Percentiles rank a stretch among this genome's conserved stretches.
Evolutionary conservation across 495 filamentous ascomycete genomes (phyloP).

Genomic region (Pseudoneurospora amorphoporcata): DNA sequence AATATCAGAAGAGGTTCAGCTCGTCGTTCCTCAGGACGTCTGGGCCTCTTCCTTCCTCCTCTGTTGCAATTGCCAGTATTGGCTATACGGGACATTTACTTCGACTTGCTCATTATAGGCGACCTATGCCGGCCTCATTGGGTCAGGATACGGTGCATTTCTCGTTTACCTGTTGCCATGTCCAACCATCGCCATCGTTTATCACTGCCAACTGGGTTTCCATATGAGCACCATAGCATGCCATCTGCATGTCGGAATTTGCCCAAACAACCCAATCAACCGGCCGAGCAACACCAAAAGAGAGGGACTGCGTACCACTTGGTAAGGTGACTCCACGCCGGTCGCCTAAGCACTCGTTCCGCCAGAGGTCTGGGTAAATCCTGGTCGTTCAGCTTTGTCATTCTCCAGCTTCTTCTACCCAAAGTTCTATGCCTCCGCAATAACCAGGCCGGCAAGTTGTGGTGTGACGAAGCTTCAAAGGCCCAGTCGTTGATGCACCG

Average conservation of each 20-base stretch:
- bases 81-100: background rate
- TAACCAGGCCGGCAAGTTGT: background rate
- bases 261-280: constrained; percentile 13
- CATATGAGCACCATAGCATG: background rate
- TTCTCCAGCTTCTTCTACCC: background rate
- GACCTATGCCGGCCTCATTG: background rate
- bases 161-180: background rate
- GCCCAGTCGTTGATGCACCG: background rate
- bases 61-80: background rate
- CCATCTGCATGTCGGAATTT: constrained; percentile 15
- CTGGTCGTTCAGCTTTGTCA: background rate
- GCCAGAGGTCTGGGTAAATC: background rate
- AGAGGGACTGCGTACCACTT: background rate
- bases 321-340: background rate
- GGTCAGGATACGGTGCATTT: background rate
- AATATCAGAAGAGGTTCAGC: background rate
- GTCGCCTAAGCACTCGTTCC: background rate
- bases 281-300: background rate
- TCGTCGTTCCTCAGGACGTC: background rate
- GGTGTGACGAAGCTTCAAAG: background rate
- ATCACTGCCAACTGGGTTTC: background rate
- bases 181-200: background rate
- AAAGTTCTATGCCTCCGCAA: background rate
- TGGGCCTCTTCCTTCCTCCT: background rate
- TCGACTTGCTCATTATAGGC: background rate